phyloP scores from a whole-genome alignment of 352 stramenopile genomes.

The Saprolegnia parasitica region DNA sequence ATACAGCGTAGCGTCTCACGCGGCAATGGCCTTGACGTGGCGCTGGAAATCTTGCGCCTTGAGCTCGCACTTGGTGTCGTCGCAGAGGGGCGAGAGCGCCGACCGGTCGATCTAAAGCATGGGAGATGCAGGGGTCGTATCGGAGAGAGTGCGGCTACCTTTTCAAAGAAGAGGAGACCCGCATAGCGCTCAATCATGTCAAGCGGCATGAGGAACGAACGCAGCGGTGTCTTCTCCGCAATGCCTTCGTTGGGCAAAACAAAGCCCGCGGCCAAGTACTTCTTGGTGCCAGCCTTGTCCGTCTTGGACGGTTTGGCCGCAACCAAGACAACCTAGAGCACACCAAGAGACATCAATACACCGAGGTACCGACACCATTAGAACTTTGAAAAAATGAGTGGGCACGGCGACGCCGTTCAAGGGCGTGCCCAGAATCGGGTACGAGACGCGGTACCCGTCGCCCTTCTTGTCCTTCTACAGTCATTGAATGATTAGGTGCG shows the following conservation, averaged over 20 bases:
- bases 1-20: background rate
- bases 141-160: constrained; percentile 37
- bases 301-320: background rate
- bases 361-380: constrained; percentile 30
- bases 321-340: background rate
- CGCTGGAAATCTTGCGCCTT: constrained; percentile 24
- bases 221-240: constrained; percentile 60
- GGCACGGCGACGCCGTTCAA: constrained; percentile 87
- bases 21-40: constrained; percentile 10
- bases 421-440: constrained; percentile 78
- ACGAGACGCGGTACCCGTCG: constrained; percentile 61
- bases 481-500: background rate
- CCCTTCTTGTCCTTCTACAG: constrained; percentile 60
- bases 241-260: constrained; percentile 91
- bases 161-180: constrained; percentile 92
- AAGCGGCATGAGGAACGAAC: constrained; percentile 85
- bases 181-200: constrained; percentile 90
- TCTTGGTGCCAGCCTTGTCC: background rate
- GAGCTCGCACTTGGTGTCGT: constrained; percentile 59
- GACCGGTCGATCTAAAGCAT: background rate
- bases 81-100: constrained; percentile 37
- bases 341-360: constrained; percentile 15
- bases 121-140: background rate
- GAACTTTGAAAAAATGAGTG: constrained; percentile 97
- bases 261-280: constrained; percentile 75